Evolutionary conservation across 805 yeast species (phyloP).

Genomic region (Candida michaelii): DNA sequence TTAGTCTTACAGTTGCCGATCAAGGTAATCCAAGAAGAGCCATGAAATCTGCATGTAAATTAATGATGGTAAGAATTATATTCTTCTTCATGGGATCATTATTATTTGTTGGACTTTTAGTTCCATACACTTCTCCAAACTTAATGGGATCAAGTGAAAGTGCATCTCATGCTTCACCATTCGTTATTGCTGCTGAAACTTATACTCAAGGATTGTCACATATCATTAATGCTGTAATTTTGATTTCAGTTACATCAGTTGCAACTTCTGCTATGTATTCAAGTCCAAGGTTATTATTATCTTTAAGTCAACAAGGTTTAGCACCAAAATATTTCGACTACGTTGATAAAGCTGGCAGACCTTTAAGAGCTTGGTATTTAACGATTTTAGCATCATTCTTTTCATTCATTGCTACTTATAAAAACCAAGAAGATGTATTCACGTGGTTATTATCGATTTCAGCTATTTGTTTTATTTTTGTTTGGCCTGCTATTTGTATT

Average conservation of each 20-base stretch:
- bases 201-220: constrained; percentile 41
- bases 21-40: constrained; percentile 39
- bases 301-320: constrained; percentile 42
- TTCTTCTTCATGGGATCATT: constrained; percentile 42
- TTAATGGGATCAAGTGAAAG: constrained; percentile 37
- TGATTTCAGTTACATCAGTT: constrained; percentile 42
- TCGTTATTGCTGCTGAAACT: constrained; percentile 41
- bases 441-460: constrained; percentile 43
- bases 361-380: constrained; percentile 36
- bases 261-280: constrained; percentile 44
- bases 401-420: constrained; percentile 42
- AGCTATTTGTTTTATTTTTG: constrained; percentile 42
- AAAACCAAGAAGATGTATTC: constrained; percentile 39
- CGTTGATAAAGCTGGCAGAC: constrained; percentile 43
- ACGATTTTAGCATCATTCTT: constrained; percentile 37
- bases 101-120: constrained; percentile 39
- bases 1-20: constrained; percentile 39
- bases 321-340: constrained; percentile 41
- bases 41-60: constrained; percentile 41
- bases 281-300: constrained; percentile 42
- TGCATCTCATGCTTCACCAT: constrained; percentile 41
- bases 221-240: constrained; percentile 42
- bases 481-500: constrained; percentile 42
- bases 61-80: constrained; percentile 38
- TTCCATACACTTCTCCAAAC: constrained; percentile 31